phyloP scores from a whole-genome alignment of 2,329 filamentous ascomycete species.

The Xylariaceae sp. region DNA sequence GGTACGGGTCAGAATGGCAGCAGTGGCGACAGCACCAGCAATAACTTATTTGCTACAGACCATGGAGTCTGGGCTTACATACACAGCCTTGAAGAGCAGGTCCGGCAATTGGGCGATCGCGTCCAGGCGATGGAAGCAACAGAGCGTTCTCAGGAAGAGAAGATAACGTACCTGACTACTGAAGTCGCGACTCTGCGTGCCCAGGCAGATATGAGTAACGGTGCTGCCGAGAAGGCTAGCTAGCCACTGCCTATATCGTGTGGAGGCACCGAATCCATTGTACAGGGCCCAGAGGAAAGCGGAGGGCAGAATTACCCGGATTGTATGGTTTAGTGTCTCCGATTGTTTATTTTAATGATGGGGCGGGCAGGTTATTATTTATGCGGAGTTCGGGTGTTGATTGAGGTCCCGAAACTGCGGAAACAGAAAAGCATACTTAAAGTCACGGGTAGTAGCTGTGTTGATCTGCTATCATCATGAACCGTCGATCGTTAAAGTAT shows the following conservation, averaged over 20 bases:
- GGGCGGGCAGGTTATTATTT: slow-evolving; percentile 4
- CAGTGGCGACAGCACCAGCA: slow-evolving; percentile 57
- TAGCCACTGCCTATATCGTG: slow-evolving; percentile 4
- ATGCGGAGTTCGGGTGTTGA: slow-evolving; percentile 17
- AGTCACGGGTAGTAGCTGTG: neutral
- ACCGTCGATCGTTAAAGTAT: slow-evolving; percentile 24
- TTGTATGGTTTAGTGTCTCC: slow-evolving; percentile 1
- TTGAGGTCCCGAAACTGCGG: slow-evolving; percentile 7
- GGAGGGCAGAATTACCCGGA: slow-evolving; percentile 2
- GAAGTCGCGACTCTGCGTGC: slow-evolving; percentile 34
- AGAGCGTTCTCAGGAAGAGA: slow-evolving; percentile 36
- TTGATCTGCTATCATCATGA: neutral
- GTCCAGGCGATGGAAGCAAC: slow-evolving; percentile 39
- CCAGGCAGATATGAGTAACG: slow-evolving; percentile 29
- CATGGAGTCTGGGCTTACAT: slow-evolving; percentile 68
- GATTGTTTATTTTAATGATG: slow-evolving; percentile 4
- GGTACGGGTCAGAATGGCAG: slow-evolving; percentile 48
- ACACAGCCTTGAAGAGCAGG: slow-evolving; percentile 59
- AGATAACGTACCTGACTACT: slow-evolving; percentile 34
- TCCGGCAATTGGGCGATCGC: slow-evolving; percentile 44
- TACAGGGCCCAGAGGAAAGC: neutral
- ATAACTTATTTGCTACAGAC: slow-evolving; percentile 57
- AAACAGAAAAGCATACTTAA: slow-evolving; percentile 12
- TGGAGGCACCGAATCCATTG: neutral
- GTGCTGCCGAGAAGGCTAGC: slow-evolving; percentile 22